Evolutionary conservation across 2,329 filamentous ascomycete species (phyloP).

Genomic region (Colletotrichum nymphaeae): DNA sequence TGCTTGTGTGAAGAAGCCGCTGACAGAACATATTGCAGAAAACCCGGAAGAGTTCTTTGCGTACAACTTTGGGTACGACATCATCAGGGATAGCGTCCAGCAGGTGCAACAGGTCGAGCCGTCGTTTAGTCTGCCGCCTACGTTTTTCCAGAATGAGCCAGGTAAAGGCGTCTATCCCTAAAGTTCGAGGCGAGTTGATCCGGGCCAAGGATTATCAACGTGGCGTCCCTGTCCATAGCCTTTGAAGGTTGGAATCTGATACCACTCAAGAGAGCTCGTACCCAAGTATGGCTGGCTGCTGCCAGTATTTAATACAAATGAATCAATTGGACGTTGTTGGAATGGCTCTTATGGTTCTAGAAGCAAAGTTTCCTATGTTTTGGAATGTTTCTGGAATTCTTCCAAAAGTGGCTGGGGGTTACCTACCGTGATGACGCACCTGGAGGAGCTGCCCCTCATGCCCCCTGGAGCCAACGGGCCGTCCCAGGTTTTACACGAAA

Average conservation of each 20-base stretch:
- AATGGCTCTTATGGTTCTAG: not conserved
- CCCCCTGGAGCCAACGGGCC: constrained; percentile 5
- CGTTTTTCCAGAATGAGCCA: constrained; percentile 38
- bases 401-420: not conserved
- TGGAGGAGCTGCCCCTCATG: not conserved
- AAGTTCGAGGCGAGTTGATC: not conserved
- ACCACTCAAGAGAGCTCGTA: not conserved
- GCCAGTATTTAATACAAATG: not conserved
- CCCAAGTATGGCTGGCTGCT: not conserved
- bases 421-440: not conserved
- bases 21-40: constrained; percentile 8
- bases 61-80: constrained; percentile 40
- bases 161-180: constrained; percentile 14
- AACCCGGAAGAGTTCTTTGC: constrained; percentile 31
- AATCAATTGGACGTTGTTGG: not conserved
- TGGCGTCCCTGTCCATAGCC: not conserved
- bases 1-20: not conserved
- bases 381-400: not conserved
- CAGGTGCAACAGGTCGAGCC: constrained; percentile 37
- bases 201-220: not conserved
- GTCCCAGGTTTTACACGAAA: not conserved
- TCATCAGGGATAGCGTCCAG: constrained; percentile 35
- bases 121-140: constrained; percentile 34
- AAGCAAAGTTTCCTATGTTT: not conserved
- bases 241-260: not conserved